Evolutionary conservation across 345 rosid species (phyloP), one percentile per base, ranked within the genome.

Genomic region (Stellera chamaejasme): DNA sequence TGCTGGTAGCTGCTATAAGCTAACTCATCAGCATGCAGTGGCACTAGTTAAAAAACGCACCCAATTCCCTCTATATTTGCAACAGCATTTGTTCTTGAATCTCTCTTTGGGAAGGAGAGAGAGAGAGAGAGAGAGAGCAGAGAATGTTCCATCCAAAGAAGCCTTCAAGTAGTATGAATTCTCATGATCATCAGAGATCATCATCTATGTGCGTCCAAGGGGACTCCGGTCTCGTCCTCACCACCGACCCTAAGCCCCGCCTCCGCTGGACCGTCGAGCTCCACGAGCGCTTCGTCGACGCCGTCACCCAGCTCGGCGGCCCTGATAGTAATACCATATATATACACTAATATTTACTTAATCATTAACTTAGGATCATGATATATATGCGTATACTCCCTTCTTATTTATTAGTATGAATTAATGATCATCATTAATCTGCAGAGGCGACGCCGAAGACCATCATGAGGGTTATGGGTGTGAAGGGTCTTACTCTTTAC

Each of bases 391-490:
- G 1, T 19, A 1, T 1, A 19, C 23, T 19, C 1, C 23, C 23
- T 19, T 19, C 23, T 4, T 28, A 27, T 27, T 1, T 7, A 14
- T 54, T 27, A 42, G 26, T 12, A n/a, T 41, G 13, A n/a, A 1
- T 51, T 9, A 14, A 13, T 45, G 39, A 13, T 42, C 8, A 13
- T 41, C 39, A 11, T n/a, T n/a, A 13, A 23, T 61, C 60, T 63
- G 57, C 68, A 93, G 99, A 94, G 79, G 99, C 99, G 15, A 94
- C 99, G 11, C 99, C 99, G 27, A 94, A 94, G 78, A 94, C 97
- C 11, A 94, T 94, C 75, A 90, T 87, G 99, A 94, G 99, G 66
- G 99, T 85, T 61, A 94, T 94, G 99, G 99, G 99, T 67, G 99
- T 94, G 72, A 94, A 94, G 93, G 99, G 99, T 36, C 99, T 94